phyloP scores from a whole-genome alignment of 495 filamentous ascomycete genomes.

The Neurospora sp. region DNA sequence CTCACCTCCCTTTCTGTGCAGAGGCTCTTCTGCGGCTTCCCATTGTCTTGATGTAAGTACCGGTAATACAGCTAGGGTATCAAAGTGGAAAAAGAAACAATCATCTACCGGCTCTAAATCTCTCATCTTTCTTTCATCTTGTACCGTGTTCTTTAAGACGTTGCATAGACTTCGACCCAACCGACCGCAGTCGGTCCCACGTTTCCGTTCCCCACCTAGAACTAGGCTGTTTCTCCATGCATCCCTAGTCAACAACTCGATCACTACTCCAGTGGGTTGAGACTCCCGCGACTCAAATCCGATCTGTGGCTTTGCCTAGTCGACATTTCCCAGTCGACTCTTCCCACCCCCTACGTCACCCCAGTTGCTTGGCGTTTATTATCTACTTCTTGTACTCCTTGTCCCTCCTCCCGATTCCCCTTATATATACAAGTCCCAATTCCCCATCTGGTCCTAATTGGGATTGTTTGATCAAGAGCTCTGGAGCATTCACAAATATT shows the following conservation, averaged over 20 bases:
- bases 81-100: neutral
- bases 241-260: neutral
- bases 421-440: neutral
- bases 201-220: slow-evolving; percentile 6
- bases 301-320: slow-evolving; percentile 2
- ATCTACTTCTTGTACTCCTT: neutral
- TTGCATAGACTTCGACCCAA: slow-evolving; percentile 2
- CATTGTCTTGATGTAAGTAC: slow-evolving; percentile 3
- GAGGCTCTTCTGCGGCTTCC: slow-evolving; percentile 20
- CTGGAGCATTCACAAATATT: neutral
- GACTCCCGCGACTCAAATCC: slow-evolving; percentile 8
- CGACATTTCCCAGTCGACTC: slow-evolving; percentile 1
- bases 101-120: neutral
- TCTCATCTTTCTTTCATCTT: neutral
- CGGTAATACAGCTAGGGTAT: neutral
- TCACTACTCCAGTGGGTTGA: slow-evolving; percentile 2
- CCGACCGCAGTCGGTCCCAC: slow-evolving; percentile 3
- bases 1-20: slow-evolving; percentile 14
- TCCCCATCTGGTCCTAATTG: neutral
- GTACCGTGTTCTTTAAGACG: neutral
- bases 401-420: neutral
- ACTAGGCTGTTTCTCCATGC: slow-evolving; percentile 6
- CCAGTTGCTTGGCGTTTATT: slow-evolving; percentile 1
- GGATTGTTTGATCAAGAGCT: neutral
- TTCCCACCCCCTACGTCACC: slow-evolving; percentile 2